phyloP scores from a whole-genome alignment of 345 rosid genomes.

The Physaria fendleri region DNA sequence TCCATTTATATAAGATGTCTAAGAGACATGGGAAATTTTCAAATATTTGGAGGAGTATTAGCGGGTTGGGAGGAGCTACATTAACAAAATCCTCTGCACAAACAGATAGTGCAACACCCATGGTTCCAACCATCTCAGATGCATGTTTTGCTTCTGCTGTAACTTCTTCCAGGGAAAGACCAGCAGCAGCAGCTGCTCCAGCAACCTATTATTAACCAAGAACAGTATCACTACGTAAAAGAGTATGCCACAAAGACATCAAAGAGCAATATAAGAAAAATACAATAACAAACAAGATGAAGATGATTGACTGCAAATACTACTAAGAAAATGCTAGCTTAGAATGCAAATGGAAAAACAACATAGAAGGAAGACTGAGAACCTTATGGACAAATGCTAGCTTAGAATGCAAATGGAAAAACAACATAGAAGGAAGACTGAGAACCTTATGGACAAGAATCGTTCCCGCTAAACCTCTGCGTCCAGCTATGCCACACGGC shows the following conservation, averaged over 20 bases:
- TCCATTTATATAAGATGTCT: too few species aligned
- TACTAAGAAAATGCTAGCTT: neutral
- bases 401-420: neutral
- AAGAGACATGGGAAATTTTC: too few species aligned
- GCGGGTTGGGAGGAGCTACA: too few species aligned
- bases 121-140: constrained; percentile 80
- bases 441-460: constrained; percentile 86
- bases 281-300: neutral
- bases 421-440: neutral
- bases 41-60: too few species aligned
- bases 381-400: neutral
- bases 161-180: constrained; percentile 62
- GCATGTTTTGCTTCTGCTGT: constrained; percentile 69
- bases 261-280: neutral
- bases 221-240: neutral
- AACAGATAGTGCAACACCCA: constrained; percentile 83
- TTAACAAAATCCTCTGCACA: constrained; percentile 30
- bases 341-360: neutral
- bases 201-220: constrained; percentile 48
- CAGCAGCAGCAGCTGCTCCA: constrained; percentile 81
- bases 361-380: neutral
- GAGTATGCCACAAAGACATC: constrained; percentile 1
- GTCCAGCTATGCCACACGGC: constrained; percentile 79
- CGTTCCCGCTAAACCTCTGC: constrained; percentile 97
- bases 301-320: neutral